Evolutionary conservation across 176 grass and related monocot genomes (phyloP).

Genomic region (Otatea glauca): DNA sequence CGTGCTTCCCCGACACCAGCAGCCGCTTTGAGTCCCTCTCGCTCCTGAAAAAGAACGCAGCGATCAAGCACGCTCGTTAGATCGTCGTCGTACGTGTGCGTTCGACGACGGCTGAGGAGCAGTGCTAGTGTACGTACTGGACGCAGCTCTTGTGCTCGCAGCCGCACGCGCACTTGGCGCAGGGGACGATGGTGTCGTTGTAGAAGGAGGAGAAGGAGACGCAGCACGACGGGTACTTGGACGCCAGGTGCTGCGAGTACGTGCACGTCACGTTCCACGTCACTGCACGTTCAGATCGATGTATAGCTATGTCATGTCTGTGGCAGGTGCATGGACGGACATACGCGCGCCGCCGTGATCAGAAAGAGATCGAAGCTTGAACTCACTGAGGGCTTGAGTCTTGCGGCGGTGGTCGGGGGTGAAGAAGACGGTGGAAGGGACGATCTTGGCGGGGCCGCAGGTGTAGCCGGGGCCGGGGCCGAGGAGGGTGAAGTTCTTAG

Average conservation of each 20-base stretch:
- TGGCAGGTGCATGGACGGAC: neutral
- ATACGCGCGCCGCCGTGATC: neutral
- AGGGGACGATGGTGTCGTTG: conserved; percentile 91
- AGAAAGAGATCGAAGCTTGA: neutral
- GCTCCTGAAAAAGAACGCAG: neutral
- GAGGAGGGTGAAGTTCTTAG: conserved; percentile 89
- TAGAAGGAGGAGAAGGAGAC: conserved; percentile 98
- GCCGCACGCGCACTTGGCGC: conserved; percentile 80
- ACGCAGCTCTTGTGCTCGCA: conserved; percentile 89
- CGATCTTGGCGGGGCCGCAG: conserved; percentile 72
- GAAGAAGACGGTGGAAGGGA: conserved; percentile 74
- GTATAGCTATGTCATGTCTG: neutral
- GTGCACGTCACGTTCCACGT: conserved; percentile 95
- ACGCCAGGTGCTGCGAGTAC: conserved; percentile 81
- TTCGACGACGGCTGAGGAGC: neutral
- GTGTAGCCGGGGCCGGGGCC: conserved; percentile 81
- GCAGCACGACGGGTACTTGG: conserved; percentile 85
- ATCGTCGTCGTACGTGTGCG: too few relatives aligned
- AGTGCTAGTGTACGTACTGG: conserved; percentile 31
- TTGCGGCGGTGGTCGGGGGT: conserved; percentile 71
- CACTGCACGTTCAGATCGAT: conserved; percentile 57
- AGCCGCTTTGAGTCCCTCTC: conserved; percentile 61
- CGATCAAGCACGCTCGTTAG: neutral
- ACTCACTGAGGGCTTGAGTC: conserved; percentile 85
- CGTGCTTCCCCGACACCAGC: conserved; percentile 57